Evolutionary conservation across 23 red algal species (phyloP).

Genomic region (Agarophyton chilense): DNA sequence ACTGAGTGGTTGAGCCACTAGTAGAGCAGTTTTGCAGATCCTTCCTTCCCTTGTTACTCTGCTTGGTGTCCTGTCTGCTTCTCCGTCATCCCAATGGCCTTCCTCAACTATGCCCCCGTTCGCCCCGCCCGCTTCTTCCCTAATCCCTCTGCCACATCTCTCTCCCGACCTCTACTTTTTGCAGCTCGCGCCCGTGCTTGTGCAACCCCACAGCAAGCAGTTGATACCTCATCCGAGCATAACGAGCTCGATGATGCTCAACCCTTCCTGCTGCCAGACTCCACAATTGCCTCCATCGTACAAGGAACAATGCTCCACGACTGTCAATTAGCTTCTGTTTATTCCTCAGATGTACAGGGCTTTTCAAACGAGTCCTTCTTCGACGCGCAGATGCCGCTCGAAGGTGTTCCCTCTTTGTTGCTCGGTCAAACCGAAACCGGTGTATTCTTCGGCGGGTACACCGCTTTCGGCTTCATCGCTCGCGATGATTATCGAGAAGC

Average conservation of each 20-base stretch:
- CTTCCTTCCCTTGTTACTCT: too few species aligned
- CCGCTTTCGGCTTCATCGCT: constrained; percentile 39
- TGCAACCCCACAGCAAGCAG: neutral
- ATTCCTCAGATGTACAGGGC: constrained; percentile 28
- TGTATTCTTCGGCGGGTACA: constrained; percentile 58
- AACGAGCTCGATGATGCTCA: too few species aligned
- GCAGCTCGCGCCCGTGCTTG: neutral
- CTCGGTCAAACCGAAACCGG: constrained; percentile 43
- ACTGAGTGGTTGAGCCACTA: too few species aligned
- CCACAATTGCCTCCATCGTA: neutral
- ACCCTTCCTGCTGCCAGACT: neutral
- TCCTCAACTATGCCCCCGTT: neutral
- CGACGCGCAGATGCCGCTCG: constrained; percentile 17
- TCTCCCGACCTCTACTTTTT: neutral
- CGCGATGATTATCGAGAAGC: constrained; percentile 77
- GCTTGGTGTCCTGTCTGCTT: too few species aligned
- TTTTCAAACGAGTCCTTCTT: constrained; percentile 60
- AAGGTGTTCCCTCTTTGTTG: constrained; percentile 57
- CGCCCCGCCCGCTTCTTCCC: neutral
- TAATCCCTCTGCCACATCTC: neutral
- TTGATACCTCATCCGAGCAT: neutral
- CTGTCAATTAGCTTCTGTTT: constrained; percentile 7
- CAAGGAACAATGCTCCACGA: constrained; percentile 29
- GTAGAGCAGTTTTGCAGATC: too few species aligned
- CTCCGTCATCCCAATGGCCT: constrained; percentile 16